Conservation (phyloP, 2,329 filamentous ascomycete species). For the Diaporthe sp. region DNA sequence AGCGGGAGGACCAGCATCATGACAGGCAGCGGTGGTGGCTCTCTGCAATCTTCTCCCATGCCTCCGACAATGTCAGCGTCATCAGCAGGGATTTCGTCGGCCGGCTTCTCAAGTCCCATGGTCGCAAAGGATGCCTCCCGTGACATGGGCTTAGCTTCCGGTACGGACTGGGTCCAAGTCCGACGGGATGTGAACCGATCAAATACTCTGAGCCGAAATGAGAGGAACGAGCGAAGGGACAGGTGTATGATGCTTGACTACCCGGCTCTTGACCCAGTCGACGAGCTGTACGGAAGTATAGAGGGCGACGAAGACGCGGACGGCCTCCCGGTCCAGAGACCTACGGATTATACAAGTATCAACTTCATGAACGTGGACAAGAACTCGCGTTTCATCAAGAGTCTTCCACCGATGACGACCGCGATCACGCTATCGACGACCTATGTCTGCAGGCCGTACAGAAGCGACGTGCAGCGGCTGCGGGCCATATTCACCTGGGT, state of each 20-base stretch:
- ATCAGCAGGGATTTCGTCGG: conserved; percentile 41
- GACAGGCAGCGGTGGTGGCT: conserved; percentile 63
- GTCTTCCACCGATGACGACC: conserved; percentile 84
- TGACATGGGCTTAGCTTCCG: conserved; percentile 76
- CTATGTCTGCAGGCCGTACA: conserved; percentile 93
- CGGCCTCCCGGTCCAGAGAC: conserved; percentile 83
- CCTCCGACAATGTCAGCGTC: conserved; percentile 56
- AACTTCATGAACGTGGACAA: conserved; percentile 94
- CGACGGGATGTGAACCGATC: conserved; percentile 95
- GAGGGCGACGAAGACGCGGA: conserved; percentile 93
- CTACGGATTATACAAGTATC: conserved; percentile 83
- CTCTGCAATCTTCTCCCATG: conserved; percentile 58
- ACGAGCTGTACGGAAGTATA: conserved; percentile 85
- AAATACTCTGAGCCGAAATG: conserved; percentile 91
- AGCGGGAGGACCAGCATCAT: conserved; percentile 91
- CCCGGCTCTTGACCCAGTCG: conserved; percentile 87
- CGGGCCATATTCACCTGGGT: conserved; percentile 98
- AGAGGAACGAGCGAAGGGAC: conserved; percentile 86
- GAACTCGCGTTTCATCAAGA: conserved; percentile 90
- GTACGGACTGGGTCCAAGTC: conserved; percentile 96
- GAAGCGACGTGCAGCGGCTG: conserved; percentile 92
- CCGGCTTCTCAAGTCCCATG: conserved; percentile 49
- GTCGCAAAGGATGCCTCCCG: conserved; percentile 64
- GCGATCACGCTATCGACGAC: conserved; percentile 86
- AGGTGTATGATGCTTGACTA: conserved; percentile 96